Evolutionary conservation across 306 rosid species (phyloP).

Genomic region (Lathyrus aphaca): DNA sequence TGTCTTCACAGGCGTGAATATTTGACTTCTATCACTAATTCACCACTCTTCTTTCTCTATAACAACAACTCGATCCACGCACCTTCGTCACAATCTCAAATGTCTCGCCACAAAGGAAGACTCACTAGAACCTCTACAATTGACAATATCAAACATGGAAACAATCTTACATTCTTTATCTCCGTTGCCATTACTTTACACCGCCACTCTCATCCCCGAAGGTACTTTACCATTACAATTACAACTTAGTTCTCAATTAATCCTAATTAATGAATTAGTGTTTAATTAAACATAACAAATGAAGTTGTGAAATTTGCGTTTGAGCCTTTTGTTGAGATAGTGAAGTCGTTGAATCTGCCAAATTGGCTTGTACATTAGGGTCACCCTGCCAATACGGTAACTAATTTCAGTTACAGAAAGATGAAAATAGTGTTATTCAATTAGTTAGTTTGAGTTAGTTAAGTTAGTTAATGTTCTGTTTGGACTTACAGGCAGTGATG

Average conservation of each 20-base stretch:
- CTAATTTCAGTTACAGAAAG: background rate
- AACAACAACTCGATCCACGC: conserved; percentile 23
- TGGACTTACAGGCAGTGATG: conserved; percentile 72
- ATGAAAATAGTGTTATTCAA: background rate
- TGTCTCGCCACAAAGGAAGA: conserved; percentile 32
- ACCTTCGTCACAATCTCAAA: conserved; percentile 34
- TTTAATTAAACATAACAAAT: conserved; percentile 43
- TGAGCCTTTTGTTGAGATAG: conserved; percentile 79
- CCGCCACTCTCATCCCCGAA: conserved; percentile 80
- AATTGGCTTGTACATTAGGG: conserved; percentile 98
- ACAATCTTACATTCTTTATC: conserved; percentile 63
- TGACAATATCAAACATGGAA: conserved; percentile 39
- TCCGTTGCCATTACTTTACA: conserved; percentile 66
- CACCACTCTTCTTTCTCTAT: conserved; percentile 24
- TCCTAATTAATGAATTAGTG: background rate
- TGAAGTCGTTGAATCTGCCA: conserved; percentile 68
- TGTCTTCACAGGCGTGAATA: conserved; percentile 35
- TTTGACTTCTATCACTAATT: conserved; percentile 33
- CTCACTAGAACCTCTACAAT: background rate
- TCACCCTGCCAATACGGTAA: conserved; percentile 90
- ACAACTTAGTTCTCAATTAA: background rate
- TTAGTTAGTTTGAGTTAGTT: background rate
- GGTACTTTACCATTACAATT: conserved; percentile 58
- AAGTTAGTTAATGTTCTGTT: background rate
- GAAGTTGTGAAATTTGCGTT: conserved; percentile 58